phyloP scores from a whole-genome alignment of 306 rosid genomes.

The Vigna angularis region DNA sequence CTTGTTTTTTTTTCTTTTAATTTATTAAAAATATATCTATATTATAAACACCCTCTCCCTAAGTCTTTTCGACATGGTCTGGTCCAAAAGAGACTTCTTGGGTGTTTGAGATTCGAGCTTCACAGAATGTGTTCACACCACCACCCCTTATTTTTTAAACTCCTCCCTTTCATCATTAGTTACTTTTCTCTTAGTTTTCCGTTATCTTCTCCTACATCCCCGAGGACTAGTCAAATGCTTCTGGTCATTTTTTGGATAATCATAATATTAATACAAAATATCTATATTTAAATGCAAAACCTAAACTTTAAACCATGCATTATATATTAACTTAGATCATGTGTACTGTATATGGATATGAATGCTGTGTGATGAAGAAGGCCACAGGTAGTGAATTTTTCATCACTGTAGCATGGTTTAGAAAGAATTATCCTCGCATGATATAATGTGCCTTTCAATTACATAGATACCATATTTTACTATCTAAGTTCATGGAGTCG shows the following conservation, averaged over 20 bases:
- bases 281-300: too few species aligned
- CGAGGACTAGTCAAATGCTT: slow-evolving; percentile 31
- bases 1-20: not conserved
- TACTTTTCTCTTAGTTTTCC: slow-evolving; percentile 30
- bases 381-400: not conserved
- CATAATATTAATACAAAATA: too few species aligned
- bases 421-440: too few species aligned
- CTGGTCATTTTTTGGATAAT: too few species aligned
- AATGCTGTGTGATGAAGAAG: slow-evolving; percentile 29
- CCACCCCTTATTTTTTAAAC: slow-evolving; percentile 29
- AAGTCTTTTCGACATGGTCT: slow-evolving; percentile 44
- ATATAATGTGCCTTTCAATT: too few species aligned
- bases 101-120: slow-evolving; percentile 81
- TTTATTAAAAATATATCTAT: too few species aligned
- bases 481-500: too few species aligned
- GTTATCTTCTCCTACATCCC: slow-evolving; percentile 40
- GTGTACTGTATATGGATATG: slow-evolving; percentile 38
- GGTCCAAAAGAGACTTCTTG: slow-evolving; percentile 60
- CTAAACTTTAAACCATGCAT: too few species aligned
- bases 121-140: slow-evolving; percentile 54
- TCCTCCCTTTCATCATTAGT: too few species aligned
- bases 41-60: not conserved
- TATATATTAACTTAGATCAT: slow-evolving; percentile 2
- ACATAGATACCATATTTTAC: too few species aligned
- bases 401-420: too few species aligned